phyloP scores from a whole-genome alignment of 768 basidiomycete species.

The Sistotremastrum suecicum region DNA sequence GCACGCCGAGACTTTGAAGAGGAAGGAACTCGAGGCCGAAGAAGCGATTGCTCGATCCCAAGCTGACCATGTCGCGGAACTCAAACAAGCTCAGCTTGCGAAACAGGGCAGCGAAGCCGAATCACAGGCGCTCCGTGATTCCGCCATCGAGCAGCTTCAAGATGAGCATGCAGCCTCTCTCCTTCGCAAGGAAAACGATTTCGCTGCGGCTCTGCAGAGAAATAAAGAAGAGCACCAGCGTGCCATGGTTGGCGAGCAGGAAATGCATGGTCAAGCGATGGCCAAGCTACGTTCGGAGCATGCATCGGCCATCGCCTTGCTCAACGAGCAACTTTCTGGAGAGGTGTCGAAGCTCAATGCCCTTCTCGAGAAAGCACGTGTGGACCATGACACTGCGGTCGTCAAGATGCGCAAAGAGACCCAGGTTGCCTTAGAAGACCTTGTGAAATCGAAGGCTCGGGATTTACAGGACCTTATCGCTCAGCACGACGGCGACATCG shows the following conservation, averaged over 20 bases:
- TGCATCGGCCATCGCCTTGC: constrained; percentile 15
- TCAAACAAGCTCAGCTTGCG: constrained; percentile 63
- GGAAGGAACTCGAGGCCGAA: constrained; percentile 43
- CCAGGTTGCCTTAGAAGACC: constrained; percentile 26
- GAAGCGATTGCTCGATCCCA: constrained; percentile 55
- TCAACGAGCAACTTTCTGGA: constrained; percentile 22
- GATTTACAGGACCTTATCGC: constrained; percentile 41
- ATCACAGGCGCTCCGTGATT: constrained; percentile 51
- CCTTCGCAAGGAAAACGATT: constrained; percentile 48
- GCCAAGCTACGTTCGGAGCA: constrained; percentile 23
- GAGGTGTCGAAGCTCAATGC: constrained; percentile 36
- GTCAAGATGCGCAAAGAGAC: constrained; percentile 1
- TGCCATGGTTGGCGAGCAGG: constrained; percentile 37
- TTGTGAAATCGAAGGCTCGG: constrained; percentile 41
- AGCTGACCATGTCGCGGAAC: constrained; percentile 61
- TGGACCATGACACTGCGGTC: constrained; percentile 24
- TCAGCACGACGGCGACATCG: constrained; percentile 42
- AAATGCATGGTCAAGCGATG: constrained; percentile 34
- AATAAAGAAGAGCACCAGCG: constrained; percentile 51
- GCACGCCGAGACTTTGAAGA: constrained; percentile 52
- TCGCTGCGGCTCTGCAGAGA: constrained; percentile 49
- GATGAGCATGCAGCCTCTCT: constrained; percentile 60
- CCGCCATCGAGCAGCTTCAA: constrained; percentile 50
- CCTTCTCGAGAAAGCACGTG: constrained; percentile 25
- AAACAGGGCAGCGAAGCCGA: constrained; percentile 62